Evolutionary conservation across 2,329 filamentous ascomycete species (phyloP), one percentile per base, ranked within the genome.

Genomic region (Rhynchosporium agropyri): DNA sequence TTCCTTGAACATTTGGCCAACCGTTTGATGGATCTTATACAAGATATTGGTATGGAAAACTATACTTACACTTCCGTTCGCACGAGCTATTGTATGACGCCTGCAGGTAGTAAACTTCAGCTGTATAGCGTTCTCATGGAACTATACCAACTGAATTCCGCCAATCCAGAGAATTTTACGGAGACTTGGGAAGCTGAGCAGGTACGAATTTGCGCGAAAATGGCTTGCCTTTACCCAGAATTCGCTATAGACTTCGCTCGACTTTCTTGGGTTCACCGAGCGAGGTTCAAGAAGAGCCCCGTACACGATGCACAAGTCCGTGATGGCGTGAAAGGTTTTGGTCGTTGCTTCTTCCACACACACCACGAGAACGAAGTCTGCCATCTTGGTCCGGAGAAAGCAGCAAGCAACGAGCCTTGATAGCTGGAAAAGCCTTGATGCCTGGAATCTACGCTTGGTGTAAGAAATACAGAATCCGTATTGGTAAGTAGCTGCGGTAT

Each of bases 1-100:
- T 4, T 65, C 63, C 13, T n/a, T 65, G 1, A 54, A 56, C 15
- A 51, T 2, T 20, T 62, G 12, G 46, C 33, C 4, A 62, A 62
- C 29, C 49, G 20, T 9, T 10, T 58, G 6, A 58, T 62, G 60
- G 60, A 58, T 13, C 7, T 36, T 4, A 4, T 62, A 1, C 60
- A 62, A 46, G 60, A 58, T 36, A 15, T n/a, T 3, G 42, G 42
- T 29, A 20, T 20, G 20, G 20, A 20, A 20, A 20, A 20, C 20
- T 48, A 9, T 1, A 49, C 33, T 3, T 36, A 3, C 1, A 58
- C 12, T 46, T 9, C 3, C 8, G 15, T 36, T 9, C 42, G 28
- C 9, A 3, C 3, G 10, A 13, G 48, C 1, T 58, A 48, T 28
- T 3, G 10, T 7, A 8, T 48, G 9, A 58, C 55, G 3, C 6